Conservation (phyloP, 2,329 filamentous ascomycete species). For the Pseudogymnoascus sp. region DNA sequence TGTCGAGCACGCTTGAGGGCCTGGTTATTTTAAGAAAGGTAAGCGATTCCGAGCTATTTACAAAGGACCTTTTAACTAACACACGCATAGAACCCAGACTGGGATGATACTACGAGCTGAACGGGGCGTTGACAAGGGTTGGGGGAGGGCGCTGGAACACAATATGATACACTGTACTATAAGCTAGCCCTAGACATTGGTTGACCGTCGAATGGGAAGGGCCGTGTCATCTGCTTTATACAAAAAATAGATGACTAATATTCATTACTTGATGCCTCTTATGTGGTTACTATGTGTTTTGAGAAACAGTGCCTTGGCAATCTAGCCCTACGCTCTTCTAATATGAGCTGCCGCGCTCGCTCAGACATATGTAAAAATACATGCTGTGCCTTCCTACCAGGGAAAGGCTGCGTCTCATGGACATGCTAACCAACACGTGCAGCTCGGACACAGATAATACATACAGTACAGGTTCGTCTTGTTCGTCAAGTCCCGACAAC, state of each 20-base stretch:
- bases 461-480: background rate
- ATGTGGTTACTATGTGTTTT: background rate
- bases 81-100: conserved; percentile 35
- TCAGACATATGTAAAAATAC: background rate
- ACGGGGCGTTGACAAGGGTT: conserved; percentile 8
- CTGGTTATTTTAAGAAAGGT: conserved; percentile 97
- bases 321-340: background rate
- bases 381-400: conserved; percentile 1
- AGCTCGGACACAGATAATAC: background rate
- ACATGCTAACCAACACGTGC: background rate
- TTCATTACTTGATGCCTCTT: background rate
- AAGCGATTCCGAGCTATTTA: conserved; percentile 29
- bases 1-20: conserved; percentile 87
- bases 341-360: background rate
- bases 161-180: conserved; percentile 10
- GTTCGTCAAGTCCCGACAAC: background rate
- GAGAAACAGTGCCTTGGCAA: background rate
- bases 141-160: conserved; percentile 5
- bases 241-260: conserved; percentile 5
- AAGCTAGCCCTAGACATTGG: conserved; percentile 8
- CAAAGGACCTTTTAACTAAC: background rate
- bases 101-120: conserved; percentile 26
- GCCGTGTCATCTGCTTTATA: conserved; percentile 7
- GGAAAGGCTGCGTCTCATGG: background rate
- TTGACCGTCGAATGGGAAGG: conserved; percentile 6